phyloP scores from a whole-genome alignment of 2,329 filamentous ascomycete genomes.

The Didymella pomorum region DNA sequence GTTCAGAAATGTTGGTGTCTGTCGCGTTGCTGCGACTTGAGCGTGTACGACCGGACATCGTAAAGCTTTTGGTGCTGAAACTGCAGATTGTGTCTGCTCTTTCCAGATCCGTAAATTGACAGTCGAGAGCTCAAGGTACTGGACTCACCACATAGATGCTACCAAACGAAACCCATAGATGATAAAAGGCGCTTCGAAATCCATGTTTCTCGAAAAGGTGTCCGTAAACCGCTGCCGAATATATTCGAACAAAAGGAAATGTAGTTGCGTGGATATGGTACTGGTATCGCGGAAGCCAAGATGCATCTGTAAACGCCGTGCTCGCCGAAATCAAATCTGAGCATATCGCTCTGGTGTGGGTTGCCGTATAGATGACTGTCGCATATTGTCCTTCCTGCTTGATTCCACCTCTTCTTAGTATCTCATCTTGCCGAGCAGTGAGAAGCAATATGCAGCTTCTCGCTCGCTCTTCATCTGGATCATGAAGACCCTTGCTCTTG shows the following conservation, averaged over 20 bases:
- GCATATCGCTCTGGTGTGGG: not conserved
- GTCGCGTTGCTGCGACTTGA: no score
- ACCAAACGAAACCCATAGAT: not conserved
- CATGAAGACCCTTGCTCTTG: constrained; percentile 69
- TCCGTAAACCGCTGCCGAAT: not conserved
- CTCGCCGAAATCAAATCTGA: constrained; percentile 9
- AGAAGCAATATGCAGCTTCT: constrained; percentile 59
- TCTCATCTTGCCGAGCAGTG: constrained; percentile 58
- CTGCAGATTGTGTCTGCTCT: no score
- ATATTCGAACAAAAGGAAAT: not conserved
- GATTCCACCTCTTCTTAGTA: constrained; percentile 44
- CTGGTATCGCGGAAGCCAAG: constrained; percentile 12
- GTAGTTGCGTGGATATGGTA: constrained; percentile 5
- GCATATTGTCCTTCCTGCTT: not conserved
- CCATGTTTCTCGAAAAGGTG: not conserved
- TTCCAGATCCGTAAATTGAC: no score
- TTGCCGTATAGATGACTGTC: not conserved
- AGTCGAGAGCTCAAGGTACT: no score
- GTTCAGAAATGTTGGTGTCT: no score
- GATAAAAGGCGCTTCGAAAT: not conserved
- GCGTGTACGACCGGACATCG: no score
- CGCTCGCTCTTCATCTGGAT: constrained; percentile 62
- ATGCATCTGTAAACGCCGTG: constrained; percentile 11
- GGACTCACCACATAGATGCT: not conserved
- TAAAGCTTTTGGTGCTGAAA: no score